A percentile compares a stretch with the other conserved stretches of the same genome.
phyloP scores from a whole-genome alignment of 345 rosid genomes.

The Ceriops decandra region DNA sequence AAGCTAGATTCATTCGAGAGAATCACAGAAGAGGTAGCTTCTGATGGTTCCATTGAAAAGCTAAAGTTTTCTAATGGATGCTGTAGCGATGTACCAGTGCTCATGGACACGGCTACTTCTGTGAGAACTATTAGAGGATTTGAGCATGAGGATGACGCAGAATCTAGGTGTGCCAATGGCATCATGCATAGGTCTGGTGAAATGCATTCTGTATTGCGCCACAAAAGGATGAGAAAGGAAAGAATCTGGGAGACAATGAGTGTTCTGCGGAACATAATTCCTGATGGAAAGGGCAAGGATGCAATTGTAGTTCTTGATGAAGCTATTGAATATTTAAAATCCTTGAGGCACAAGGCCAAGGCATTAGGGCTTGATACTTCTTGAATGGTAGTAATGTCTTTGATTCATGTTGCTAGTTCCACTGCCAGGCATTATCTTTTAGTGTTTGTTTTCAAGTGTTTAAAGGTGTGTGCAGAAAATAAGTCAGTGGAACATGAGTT shows the following conservation, averaged over 20 bases:
- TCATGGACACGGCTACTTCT: slow-evolving; percentile 37
- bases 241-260: slow-evolving; percentile 51
- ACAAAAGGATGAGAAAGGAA: slow-evolving; percentile 43
- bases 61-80: slow-evolving; percentile 30
- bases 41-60: slow-evolving; percentile 35
- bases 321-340: slow-evolving; percentile 61
- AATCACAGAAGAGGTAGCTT: slow-evolving; percentile 32
- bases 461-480: slow-evolving; percentile 21
- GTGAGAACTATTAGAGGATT: slow-evolving; percentile 23
- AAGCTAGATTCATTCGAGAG: slow-evolving; percentile 29
- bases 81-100: slow-evolving; percentile 29
- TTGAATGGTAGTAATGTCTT: slow-evolving; percentile 11
- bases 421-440: not conserved
- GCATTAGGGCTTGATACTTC: slow-evolving; percentile 36
- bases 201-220: slow-evolving; percentile 17
- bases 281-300: slow-evolving; percentile 59
- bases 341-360: slow-evolving; percentile 57
- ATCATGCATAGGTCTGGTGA: slow-evolving; percentile 18
- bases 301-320: slow-evolving; percentile 54
- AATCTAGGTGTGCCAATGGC: slow-evolving; percentile 45
- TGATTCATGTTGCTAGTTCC: not conserved
- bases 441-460: not conserved
- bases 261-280: slow-evolving; percentile 52
- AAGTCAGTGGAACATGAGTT: slow-evolving; percentile 13
- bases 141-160: slow-evolving; percentile 44